Base-by-base conservation (phyloP, 768 basidiomycete genomes). In the Bullera alba region DNA sequence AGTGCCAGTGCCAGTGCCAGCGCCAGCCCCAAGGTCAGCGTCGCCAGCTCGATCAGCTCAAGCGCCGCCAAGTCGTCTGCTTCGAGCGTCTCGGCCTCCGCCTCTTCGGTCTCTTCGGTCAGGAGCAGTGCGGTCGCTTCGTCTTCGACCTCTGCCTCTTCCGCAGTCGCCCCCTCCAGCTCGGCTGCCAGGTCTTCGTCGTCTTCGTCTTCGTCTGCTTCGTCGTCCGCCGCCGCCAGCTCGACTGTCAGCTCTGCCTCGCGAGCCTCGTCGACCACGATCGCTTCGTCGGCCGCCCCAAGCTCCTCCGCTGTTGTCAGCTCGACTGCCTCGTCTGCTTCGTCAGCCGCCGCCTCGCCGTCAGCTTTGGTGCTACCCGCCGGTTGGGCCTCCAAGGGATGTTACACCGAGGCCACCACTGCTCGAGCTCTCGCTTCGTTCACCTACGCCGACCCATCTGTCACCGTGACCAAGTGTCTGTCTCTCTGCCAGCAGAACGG, bases 311-410 rank as follows among this genome's bases (percentile, higher is more conserved):
- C 22, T 21, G 37, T 39, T 39, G 37, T 48, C 38, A 50, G 32
- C 50, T 17, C 38, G 28, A 38, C 44, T 46, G 44, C 17, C 34
- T 25, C 34, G 54, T n/a, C n/a, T n/a, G 50, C 19, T 50, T 57
- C 22, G 35, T 42, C 35, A 32, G 30, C 35, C 46, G 28, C 39
- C 46, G 8, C 37, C 8, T 39, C 37, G 8, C 37, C 37, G 12
- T 14, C 37, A 8, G 37, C 19, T 10, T 10, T 10, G n/a, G 32
- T 34, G 10, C 32, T 34, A 10, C 32, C 32, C 10, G 25, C 42
- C 26, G 42, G 42, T 14, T 41, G 38, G 38, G 12, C 8, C 10
- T 14, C 12, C 38, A 22, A 22, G 14, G 38, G 38, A 41, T 41
- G 38, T 19, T 14, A 14, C 38, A 41, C 38, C 21, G 38, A 41